Percentiles rank a stretch among this genome's conserved stretches.
phyloP scores from a whole-genome alignment of 192 early-diverging fungal species.

The Rhizophagus clarus region DNA sequence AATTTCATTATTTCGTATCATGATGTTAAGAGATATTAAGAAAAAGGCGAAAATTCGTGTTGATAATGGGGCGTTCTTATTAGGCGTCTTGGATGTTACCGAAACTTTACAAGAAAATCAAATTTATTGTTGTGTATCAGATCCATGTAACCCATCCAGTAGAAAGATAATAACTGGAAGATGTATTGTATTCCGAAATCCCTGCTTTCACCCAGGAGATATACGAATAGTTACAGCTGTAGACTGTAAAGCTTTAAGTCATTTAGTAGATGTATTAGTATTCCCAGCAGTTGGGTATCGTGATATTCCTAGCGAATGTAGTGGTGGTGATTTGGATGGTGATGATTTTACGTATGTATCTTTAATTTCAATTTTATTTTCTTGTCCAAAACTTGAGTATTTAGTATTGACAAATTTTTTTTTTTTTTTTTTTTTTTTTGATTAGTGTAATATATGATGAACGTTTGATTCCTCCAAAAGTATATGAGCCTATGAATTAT shows the following conservation, averaged over 20 bases:
- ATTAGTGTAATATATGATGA: slow-evolving; percentile 60
- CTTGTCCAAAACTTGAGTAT: not conserved
- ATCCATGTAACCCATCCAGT: slow-evolving; percentile 23
- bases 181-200: slow-evolving; percentile 55
- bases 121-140: slow-evolving; percentile 53
- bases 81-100: slow-evolving; percentile 60
- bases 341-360: slow-evolving; percentile 66
- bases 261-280: slow-evolving; percentile 71
- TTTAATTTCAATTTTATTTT: not conserved
- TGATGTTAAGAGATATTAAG: slow-evolving; percentile 51
- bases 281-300: slow-evolving; percentile 69
- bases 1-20: slow-evolving; percentile 46
- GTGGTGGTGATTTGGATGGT: slow-evolving; percentile 84
- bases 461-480: slow-evolving; percentile 43
- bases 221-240: slow-evolving; percentile 61
- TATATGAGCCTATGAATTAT: slow-evolving; percentile 59
- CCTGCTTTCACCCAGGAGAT: slow-evolving; percentile 72
- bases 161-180: slow-evolving; percentile 41
- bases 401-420: not conserved
- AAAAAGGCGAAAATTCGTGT: slow-evolving; percentile 58
- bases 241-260: slow-evolving; percentile 43
- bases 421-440: not conserved
- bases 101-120: slow-evolving; percentile 45
- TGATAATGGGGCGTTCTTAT: slow-evolving; percentile 51
- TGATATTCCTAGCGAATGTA: slow-evolving; percentile 73